Evolutionary conservation across 2,329 filamentous ascomycete species (phyloP), one percentile per base, ranked within the genome.

Genomic region (Orbilia javanica): DNA sequence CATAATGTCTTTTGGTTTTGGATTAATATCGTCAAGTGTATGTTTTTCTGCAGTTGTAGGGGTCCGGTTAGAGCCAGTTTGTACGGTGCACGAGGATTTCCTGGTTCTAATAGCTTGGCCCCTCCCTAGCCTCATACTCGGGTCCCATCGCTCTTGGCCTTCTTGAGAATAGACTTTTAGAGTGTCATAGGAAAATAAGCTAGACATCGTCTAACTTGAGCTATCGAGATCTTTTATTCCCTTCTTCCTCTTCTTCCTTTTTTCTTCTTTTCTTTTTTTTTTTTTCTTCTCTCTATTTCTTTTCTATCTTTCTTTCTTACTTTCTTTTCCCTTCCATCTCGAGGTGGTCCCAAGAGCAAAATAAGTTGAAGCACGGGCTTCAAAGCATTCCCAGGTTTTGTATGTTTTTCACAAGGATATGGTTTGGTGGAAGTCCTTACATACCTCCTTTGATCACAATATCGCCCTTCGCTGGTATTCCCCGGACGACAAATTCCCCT

Each of bases 381-480:
- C 34, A 60, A 60, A 42, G 25, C 13, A 25, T 42, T 42, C 4
- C 29, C 34, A 79, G 18, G 22, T 8, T 53, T 67, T 52, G 42
- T 52, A 46, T 64, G 64, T 70, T 29, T 31, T 68, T 27, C 4
- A 25, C 11, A 20, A 66, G 39, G 27, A 46, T 44, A n/a, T 31
- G n/a, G 20, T 60, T 18, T 20, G 15, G n/a, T 65, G 57, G 62
- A 60, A 81, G 64, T 36, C 72, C 66, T 46, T 81, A 78, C 74
- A 78, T 78, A 78, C 74, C 74, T 78, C 74, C 74, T 57, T 72
- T 80, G 55, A 83, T 81, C 5, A 73, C 76, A 83, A 99, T 90
- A 82, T 91, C 89, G 81, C 96, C 86, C 94, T 88, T 50, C 84
- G 90, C 93, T 57, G 95, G 95, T 82, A 99, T 91, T 80, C 91